Conservation (phyloP, 2,329 filamentous ascomycete species). For the Dothidotthia symphoricarpi region DNA sequence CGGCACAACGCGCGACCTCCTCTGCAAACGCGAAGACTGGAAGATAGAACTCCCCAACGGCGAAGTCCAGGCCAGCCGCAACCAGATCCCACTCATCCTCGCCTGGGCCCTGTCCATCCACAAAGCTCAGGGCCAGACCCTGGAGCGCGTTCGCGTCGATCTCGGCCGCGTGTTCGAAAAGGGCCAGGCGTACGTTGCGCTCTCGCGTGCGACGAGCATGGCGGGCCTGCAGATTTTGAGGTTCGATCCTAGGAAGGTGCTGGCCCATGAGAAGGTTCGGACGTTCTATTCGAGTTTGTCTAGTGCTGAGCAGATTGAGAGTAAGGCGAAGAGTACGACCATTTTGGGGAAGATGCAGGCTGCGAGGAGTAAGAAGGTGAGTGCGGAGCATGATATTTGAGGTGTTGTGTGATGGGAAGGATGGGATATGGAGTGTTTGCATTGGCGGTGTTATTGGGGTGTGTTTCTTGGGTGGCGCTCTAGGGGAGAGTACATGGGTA, state of each 20-base stretch:
- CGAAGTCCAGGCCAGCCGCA: constrained; percentile 84
- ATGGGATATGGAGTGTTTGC: no score
- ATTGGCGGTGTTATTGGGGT: no score
- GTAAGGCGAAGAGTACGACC: constrained; percentile 33
- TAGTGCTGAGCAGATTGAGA: constrained; percentile 58
- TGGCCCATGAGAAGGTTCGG: constrained; percentile 86
- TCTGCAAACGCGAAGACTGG: constrained; percentile 88
- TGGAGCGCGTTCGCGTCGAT: constrained; percentile 92
- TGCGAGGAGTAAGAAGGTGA: constrained; percentile 17
- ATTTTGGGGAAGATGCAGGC: constrained; percentile 33
- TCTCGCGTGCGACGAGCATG: constrained; percentile 88
- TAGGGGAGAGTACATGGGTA: no score
- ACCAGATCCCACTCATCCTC: constrained; percentile 75
- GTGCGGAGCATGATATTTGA: no score
- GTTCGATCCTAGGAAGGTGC: constrained; percentile 87
- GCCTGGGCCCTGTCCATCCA: constrained; percentile 98
- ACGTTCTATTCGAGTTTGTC: constrained; percentile 82
- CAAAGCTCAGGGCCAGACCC: constrained; percentile 93
- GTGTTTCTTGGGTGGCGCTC: no score
- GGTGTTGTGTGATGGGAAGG: no score
- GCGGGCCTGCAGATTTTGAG: constrained; percentile 81
- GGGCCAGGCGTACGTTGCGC: constrained; percentile 93
- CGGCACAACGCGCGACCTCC: constrained; percentile 70
- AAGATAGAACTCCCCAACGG: constrained; percentile 96
- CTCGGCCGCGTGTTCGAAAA: constrained; percentile 92